Evolutionary conservation across 2,329 filamentous ascomycete genomes (phyloP).

Genomic region (Aspergillus pseudonomiae): DNA sequence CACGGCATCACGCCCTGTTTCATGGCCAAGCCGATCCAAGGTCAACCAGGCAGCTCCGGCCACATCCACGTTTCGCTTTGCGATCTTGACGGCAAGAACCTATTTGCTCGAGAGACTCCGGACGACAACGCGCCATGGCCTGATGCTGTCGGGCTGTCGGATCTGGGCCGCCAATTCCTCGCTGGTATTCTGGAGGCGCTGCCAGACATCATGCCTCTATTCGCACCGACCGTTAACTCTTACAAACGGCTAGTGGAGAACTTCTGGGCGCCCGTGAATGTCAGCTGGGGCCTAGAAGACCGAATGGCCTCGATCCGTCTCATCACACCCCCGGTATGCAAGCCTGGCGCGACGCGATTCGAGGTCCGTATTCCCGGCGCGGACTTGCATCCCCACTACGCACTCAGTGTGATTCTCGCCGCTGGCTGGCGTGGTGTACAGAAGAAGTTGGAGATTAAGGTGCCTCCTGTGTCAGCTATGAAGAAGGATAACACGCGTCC

Average conservation of each 20-base stretch:
- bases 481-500: conserved; percentile 58
- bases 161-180: conserved; percentile 89
- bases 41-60: conserved; percentile 87
- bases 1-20: conserved; percentile 93
- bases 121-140: conserved; percentile 71
- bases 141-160: conserved; percentile 78
- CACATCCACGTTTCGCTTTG: conserved; percentile 92
- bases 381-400: conserved; percentile 84
- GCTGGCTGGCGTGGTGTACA: conserved; percentile 91
- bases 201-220: conserved; percentile 89
- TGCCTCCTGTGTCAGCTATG: conserved; percentile 78
- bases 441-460: conserved; percentile 80
- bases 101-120: conserved; percentile 71
- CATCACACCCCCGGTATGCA: conserved; percentile 84
- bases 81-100: conserved; percentile 74
- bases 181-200: conserved; percentile 85
- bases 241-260: conserved; percentile 98
- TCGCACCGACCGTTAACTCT: conserved; percentile 92
- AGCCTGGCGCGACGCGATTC: conserved; percentile 57
- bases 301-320: conserved; percentile 85
- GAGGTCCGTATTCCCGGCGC: conserved; percentile 57
- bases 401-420: conserved; percentile 82
- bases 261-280: conserved; percentile 96
- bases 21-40: conserved; percentile 93
- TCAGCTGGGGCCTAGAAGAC: conserved; percentile 94